Evolutionary conservation across 768 basidiomycete genomes (phyloP), one percentile per base, ranked within the genome.

Genomic region (Leccinum subgranulosum): DNA sequence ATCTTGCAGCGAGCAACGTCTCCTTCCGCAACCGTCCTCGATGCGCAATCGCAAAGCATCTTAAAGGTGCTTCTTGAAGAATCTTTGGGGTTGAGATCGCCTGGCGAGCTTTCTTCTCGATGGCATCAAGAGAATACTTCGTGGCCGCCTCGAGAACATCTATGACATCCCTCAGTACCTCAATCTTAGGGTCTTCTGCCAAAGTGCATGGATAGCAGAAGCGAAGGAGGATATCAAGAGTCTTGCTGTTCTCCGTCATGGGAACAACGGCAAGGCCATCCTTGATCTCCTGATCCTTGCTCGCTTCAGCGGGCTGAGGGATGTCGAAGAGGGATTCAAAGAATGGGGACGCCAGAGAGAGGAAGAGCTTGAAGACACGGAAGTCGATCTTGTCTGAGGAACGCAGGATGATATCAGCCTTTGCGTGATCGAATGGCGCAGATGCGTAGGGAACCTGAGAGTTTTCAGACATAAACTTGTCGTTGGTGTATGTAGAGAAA

Each of bases 301-400:
- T 48, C 6, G 9, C 60, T 45, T 60, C 23, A 2, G 36, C 17
- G 1, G 70, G 62, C 39, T 74, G 68, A 0, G 70, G 69, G 1
- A 73, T 56, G 14, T 55, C 52, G 50, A 77, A 73, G 61, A 78
- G 71, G 23, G 63, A 58, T 21, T 66, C 59, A 49, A 76, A 79
- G 52, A 75, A 64, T 0, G 72, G 51, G 36, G 58, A 60, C 15
- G 51, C 47, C 36, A 36, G 36, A 36, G 36, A 36, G 36, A 36
- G 36, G 36, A 36, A 36, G 36, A 36, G 36, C 15, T 36, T 60
- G 47, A 60, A 60, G 15, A 75, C 60, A 5, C 60, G 67, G 33
- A 76, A 62, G 49, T 76, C 65, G 21, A 74, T 51, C 4, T 61
- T 60, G 60, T 71, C 72, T 6, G 59, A 64, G 10, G 70, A 66